These are phyloP conservation scores for Phoma sp. DNA, from an alignment of 2,329 filamentous ascomycete genomes.

Conservation along the genomic window DNA sequence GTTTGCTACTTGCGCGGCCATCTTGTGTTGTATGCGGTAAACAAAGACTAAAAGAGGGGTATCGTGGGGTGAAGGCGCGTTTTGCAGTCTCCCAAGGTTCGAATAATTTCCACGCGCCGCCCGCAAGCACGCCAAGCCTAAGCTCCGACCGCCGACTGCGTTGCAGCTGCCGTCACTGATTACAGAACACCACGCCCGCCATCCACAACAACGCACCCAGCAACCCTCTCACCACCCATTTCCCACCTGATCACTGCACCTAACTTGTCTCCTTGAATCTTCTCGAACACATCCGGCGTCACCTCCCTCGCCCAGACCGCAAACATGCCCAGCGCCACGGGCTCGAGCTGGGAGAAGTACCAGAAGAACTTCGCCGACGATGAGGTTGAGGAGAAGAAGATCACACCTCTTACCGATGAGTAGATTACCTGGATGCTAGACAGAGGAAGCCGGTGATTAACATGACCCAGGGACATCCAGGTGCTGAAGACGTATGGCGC, in stretches of 20 bases:
- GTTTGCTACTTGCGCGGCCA: conserved; percentile 45
- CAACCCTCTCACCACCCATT: neutral
- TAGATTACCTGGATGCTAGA: conserved; percentile 57
- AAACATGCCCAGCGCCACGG: conserved; percentile 90
- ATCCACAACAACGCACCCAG: conserved; percentile 12
- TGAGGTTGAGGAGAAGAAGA: conserved; percentile 99
- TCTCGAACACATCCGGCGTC: conserved; percentile 4
- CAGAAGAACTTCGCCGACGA: conserved; percentile 96
- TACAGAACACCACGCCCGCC: conserved; percentile 7
- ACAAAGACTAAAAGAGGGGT: conserved; percentile 29
- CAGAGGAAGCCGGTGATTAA: conserved; percentile 39
- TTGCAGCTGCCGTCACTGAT: conserved; percentile 22
- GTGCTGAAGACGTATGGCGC: conserved; percentile 99
- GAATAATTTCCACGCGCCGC: conserved; percentile 36
- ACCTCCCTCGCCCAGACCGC: conserved; percentile 26
- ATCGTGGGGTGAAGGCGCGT: conserved; percentile 28
- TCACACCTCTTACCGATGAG: conserved; percentile 96
- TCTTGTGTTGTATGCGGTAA: conserved; percentile 29
- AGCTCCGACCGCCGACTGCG: conserved; percentile 33
- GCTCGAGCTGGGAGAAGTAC: conserved; percentile 98
- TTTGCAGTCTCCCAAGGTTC: conserved; percentile 37
- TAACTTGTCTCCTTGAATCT: neutral
- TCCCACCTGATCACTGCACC: neutral
- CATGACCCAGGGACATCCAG: conserved; percentile 82
- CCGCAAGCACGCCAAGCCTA: conserved; percentile 19